phyloP scores from a whole-genome alignment of 805 yeast genomes.

The Dipodascus geniculatus region DNA sequence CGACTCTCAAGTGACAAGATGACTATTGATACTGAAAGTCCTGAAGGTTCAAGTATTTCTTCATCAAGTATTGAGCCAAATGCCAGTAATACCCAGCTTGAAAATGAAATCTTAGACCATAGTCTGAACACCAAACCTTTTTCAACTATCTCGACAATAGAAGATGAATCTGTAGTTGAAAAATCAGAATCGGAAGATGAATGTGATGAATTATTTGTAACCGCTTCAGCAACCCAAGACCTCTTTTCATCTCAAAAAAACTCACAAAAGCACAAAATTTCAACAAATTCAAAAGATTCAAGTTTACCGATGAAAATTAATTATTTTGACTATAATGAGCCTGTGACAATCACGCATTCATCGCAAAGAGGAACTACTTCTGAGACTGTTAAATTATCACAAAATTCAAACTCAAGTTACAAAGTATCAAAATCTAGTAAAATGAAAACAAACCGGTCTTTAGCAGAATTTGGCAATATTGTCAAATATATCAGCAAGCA shows the following conservation, averaged over 20 bases:
- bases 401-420: not conserved
- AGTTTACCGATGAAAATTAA: not conserved
- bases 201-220: not conserved
- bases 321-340: not conserved
- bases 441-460: conserved; percentile 6
- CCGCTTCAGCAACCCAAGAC: conserved; percentile 1
- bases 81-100: no score
- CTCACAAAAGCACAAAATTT: not conserved
- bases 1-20: not conserved
- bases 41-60: no score
- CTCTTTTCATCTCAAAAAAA: not conserved
- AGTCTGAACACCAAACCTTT: no score
- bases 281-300: not conserved
- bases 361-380: not conserved
- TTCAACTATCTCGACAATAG: no score
- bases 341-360: not conserved
- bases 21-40: no score
- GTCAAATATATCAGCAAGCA: not conserved
- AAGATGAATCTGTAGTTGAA: not conserved
- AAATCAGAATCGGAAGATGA: not conserved
- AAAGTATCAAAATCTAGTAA: not conserved
- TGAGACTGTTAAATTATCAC: not conserved
- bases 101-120: no score
- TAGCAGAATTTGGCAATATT: not conserved
- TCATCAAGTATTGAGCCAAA: no score